phyloP scores from a whole-genome alignment of 257 asterid species.

The Ligustrum vulgare region DNA sequence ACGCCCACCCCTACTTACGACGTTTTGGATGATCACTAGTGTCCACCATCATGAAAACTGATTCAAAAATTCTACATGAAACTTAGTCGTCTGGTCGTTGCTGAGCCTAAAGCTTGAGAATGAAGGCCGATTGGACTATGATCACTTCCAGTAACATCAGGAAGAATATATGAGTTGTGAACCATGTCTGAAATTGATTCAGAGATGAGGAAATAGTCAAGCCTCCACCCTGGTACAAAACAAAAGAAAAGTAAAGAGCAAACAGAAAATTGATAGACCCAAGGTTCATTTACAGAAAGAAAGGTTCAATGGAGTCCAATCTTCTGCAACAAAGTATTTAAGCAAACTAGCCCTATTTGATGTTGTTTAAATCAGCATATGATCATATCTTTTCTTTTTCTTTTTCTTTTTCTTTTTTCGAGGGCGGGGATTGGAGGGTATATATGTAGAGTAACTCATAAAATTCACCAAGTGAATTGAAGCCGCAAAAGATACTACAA shows the following conservation, averaged over 20 bases:
- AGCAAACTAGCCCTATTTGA: not conserved
- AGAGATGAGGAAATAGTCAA: conserved; percentile 88
- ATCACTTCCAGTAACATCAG: conserved; percentile 87
- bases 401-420: too few relatives aligned
- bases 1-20: too few relatives aligned
- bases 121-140: conserved; percentile 87
- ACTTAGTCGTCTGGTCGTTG: not conserved
- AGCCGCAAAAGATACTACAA: not conserved
- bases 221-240: conserved; percentile 79
- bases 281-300: too few relatives aligned
- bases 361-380: not conserved
- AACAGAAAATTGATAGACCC: not conserved
- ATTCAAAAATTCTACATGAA: not conserved
- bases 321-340: too few relatives aligned
- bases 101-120: conserved; percentile 57
- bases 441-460: not conserved
- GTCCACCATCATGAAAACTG: not conserved
- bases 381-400: not conserved
- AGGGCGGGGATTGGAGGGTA: not conserved
- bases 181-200: conserved; percentile 66
- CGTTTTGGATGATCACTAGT: not conserved
- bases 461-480: not conserved
- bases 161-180: conserved; percentile 82
- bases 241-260: not conserved
- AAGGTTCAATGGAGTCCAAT: too few relatives aligned